Evolutionary conservation across 2,329 filamentous ascomycete species (phyloP).

Genomic region (Fusarium tanahbumbuense): DNA sequence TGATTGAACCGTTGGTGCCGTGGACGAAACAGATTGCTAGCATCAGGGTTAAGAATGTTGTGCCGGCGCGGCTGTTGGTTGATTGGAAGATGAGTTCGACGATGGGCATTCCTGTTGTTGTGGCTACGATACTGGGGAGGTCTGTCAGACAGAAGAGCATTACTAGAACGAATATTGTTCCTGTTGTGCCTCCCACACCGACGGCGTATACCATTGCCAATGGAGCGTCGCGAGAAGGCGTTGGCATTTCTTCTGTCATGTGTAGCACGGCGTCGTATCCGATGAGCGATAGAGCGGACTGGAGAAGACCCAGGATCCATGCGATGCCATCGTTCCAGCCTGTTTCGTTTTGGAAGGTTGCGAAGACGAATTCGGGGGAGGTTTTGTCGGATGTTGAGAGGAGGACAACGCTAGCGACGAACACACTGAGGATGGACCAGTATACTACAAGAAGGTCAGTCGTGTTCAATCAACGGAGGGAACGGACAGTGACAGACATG

Average conservation of each 20-base stretch:
- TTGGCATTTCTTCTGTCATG: constrained; percentile 61
- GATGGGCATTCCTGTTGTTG: constrained; percentile 59
- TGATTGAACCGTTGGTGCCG: constrained; percentile 58
- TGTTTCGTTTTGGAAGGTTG: constrained; percentile 58
- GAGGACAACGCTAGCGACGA: constrained; percentile 58
- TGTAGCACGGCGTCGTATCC: constrained; percentile 60
- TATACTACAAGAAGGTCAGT: constrained; percentile 45
- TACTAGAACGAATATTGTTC: constrained; percentile 54
- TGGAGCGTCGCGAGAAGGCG: constrained; percentile 54
- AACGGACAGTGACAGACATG: no score
- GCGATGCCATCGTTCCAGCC: constrained; percentile 60
- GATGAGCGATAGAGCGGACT: constrained; percentile 51
- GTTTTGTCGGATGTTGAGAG: constrained; percentile 56
- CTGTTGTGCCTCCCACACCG: constrained; percentile 56
- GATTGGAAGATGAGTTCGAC: constrained; percentile 58
- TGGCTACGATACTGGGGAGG: constrained; percentile 49
- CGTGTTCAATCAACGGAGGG: fast-evolving
- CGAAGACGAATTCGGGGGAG: constrained; percentile 57
- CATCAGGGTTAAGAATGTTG: constrained; percentile 56
- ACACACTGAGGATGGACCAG: constrained; percentile 56
- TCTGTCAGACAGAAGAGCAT: constrained; percentile 57
- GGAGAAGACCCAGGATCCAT: constrained; percentile 61
- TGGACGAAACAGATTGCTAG: constrained; percentile 59
- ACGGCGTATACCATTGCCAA: constrained; percentile 58
- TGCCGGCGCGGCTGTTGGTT: constrained; percentile 53